Evolutionary conservation across 2,329 filamentous ascomycete species (phyloP).

Genomic region (Tolypocladium amazonense): DNA sequence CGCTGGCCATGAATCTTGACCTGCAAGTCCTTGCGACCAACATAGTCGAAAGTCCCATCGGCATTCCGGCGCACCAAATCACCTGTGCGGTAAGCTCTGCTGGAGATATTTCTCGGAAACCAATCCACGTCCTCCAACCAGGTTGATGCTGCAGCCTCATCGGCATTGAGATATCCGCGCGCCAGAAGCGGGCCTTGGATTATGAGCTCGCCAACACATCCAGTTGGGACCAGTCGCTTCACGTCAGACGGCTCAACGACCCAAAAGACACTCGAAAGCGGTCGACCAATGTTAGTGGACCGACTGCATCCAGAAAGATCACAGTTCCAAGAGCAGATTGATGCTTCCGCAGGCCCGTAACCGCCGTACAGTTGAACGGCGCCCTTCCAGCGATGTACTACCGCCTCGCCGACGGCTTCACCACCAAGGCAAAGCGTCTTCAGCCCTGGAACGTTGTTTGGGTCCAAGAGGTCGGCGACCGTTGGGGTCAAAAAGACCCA

Average conservation of each 20-base stretch:
- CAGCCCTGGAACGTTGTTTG: background rate
- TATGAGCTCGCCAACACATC: background rate
- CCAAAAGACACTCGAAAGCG: background rate
- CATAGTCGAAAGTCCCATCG: conserved; percentile 28
- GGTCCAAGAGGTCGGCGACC: background rate
- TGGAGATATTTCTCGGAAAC: background rate
- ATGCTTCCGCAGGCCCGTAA: background rate
- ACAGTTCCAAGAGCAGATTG: background rate
- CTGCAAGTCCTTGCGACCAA: conserved; percentile 45
- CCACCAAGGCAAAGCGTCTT: background rate
- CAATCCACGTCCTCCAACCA: background rate
- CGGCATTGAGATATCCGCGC: background rate
- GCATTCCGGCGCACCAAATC: conserved; percentile 32
- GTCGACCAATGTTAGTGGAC: background rate
- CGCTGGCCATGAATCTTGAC: conserved; percentile 49
- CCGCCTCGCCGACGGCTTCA: background rate
- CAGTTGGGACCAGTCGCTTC: background rate
- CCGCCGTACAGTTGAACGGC: background rate
- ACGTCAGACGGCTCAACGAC: background rate
- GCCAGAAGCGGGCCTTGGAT: background rate
- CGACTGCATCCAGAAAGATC: background rate
- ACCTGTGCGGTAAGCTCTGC: conserved; percentile 20
- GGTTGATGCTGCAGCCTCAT: background rate
- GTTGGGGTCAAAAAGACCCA: background rate
- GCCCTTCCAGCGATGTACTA: background rate